phyloP scores from a whole-genome alignment of 768 basidiomycete genomes.

The Leccinum boreale region DNA sequence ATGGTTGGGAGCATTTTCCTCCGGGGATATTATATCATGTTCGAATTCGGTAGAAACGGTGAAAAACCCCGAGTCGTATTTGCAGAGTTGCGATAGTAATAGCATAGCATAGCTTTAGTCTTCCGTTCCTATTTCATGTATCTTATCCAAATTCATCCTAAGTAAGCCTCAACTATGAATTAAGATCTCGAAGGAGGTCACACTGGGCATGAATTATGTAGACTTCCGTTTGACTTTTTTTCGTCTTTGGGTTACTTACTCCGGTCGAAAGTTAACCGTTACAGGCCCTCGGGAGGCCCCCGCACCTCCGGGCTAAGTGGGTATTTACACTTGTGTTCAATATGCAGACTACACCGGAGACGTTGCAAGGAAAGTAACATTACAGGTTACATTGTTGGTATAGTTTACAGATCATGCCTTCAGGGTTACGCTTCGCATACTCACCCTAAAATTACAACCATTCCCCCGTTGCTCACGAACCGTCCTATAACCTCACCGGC shows the following conservation, averaged over 20 bases:
- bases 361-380: neutral
- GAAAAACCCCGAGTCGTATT: neutral
- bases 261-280: too few relatives aligned
- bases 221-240: too few relatives aligned
- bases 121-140: neutral
- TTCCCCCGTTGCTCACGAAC: constrained; percentile 24
- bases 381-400: neutral
- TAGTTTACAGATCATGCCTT: neutral
- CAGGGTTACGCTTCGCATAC: neutral
- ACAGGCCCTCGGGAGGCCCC: too few relatives aligned
- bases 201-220: too few relatives aligned
- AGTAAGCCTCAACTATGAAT: too few relatives aligned
- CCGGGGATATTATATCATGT: neutral
- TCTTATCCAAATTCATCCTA: neutral
- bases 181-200: too few relatives aligned
- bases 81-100: neutral
- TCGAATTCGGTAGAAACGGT: neutral
- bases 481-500: constrained; percentile 31
- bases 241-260: too few relatives aligned
- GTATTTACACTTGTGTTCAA: too few relatives aligned
- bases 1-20: neutral
- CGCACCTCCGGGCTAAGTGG: too few relatives aligned
- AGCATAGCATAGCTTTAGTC: neutral
- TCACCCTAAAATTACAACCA: constrained; percentile 13
- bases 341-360: too few relatives aligned